These are phyloP conservation scores for Borovskyia barvae DNA, from an alignment of 208 protist species.

Conservation along the genomic window DNA sequence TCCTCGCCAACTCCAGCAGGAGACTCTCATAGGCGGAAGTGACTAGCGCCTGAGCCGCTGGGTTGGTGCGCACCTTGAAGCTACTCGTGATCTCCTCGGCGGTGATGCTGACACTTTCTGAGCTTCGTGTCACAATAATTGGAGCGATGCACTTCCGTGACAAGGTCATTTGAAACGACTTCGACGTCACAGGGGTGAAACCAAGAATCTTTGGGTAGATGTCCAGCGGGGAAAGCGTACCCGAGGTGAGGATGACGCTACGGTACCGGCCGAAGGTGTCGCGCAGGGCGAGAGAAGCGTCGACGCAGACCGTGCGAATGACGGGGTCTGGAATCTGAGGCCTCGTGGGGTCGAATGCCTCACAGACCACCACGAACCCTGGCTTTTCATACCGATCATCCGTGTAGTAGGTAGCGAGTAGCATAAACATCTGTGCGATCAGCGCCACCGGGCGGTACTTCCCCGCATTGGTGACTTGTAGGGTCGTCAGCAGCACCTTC, in stretches of 20 bases:
- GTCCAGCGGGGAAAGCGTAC: slow-evolving; percentile 97
- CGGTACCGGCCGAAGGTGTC: slow-evolving; percentile 94
- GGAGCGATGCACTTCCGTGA: slow-evolving; percentile 95
- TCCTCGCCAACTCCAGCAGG: slow-evolving; percentile 91
- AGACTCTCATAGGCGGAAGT: slow-evolving; percentile 96
- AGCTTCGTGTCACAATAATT: slow-evolving; percentile 89
- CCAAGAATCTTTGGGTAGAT: slow-evolving; percentile 99
- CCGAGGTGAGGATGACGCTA: slow-evolving; percentile 97
- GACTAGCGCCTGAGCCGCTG: slow-evolving; percentile 85
- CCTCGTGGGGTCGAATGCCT: slow-evolving; percentile 93
- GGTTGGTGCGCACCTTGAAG: slow-evolving; percentile 84
- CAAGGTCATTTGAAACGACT: slow-evolving; percentile 95
- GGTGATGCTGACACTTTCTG: slow-evolving; percentile 87
- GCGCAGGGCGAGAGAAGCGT: slow-evolving; percentile 97
- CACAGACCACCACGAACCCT: slow-evolving; percentile 94
- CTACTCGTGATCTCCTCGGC: slow-evolving; percentile 88
- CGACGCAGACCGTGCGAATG: slow-evolving; percentile 93
- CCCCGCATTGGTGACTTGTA: slow-evolving; percentile 94
- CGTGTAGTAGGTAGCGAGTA: slow-evolving; percentile 93
- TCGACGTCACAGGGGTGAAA: slow-evolving; percentile 92
- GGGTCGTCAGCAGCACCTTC: slow-evolving; percentile 93
- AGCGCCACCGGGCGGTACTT: slow-evolving; percentile 91
- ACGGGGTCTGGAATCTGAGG: slow-evolving; percentile 87
- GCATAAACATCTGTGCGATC: slow-evolving; percentile 95
- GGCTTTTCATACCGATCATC: slow-evolving; percentile 89